Conservation (phyloP, 2,329 filamentous ascomycete species). For the Epichloe sp. region DNA sequence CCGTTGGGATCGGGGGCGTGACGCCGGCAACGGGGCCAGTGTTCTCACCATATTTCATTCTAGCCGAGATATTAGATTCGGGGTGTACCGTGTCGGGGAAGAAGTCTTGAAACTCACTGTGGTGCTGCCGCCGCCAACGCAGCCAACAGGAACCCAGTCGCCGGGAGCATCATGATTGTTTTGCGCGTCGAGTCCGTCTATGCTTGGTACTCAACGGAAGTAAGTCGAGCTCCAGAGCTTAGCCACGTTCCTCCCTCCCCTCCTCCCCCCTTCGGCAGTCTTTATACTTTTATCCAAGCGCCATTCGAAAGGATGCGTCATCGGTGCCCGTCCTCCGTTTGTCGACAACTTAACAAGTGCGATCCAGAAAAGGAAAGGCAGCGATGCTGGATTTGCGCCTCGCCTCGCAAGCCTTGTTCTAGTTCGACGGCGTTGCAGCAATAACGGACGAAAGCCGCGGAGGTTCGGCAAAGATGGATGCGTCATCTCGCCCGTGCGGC, state of each 20-base stretch:
- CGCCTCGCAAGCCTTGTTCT: too few relatives aligned
- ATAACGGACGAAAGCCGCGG: too few relatives aligned
- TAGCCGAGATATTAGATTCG: background rate
- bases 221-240: background rate
- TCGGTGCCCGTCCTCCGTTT: background rate
- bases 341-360: background rate
- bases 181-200: conserved; percentile 19
- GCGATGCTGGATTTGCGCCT: conserved; percentile 40
- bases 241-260: too few relatives aligned
- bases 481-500: too few relatives aligned
- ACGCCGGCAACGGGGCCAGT: conserved; percentile 28
- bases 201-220: too few relatives aligned
- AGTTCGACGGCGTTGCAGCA: too few relatives aligned
- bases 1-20: conserved; percentile 23
- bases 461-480: too few relatives aligned
- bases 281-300: background rate
- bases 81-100: background rate
- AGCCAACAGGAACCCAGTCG: background rate
- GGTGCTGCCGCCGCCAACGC: background rate
- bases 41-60: conserved; percentile 25
- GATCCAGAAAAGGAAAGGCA: background rate
- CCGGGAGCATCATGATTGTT: conserved; percentile 24
- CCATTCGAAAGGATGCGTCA: background rate
- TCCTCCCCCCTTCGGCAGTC: background rate
- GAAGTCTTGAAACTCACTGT: background rate